Evolutionary conservation across 1,139 yeast genomes (phyloP), one percentile per base, ranked within the genome.

Genomic region (Scheffersomyces cryptocercus): DNA sequence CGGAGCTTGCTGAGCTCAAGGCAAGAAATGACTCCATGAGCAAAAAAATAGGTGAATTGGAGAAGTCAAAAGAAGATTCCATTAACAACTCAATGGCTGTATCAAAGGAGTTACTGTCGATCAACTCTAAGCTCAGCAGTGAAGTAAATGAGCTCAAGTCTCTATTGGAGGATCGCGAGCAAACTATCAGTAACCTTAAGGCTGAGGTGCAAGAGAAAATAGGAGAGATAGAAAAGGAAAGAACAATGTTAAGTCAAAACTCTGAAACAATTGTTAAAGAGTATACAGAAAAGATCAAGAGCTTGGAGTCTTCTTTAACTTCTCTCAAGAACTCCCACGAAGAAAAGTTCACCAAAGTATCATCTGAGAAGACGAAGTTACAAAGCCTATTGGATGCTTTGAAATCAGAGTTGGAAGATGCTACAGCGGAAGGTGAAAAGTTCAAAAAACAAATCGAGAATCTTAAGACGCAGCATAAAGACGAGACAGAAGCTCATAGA

Each of bases 201-300:
- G 35, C 40, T 2, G 64, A 65, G 5, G 53, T 70, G 39, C 52
- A 51, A 12, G 58, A 56, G 12, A 79, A 73, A 47, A 54, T 55
- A 0, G 53, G 64, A 39, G 83, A 74, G 38, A 71, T 81, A 43
- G 84, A 79, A 45, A 68, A 65, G 35, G 85, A 81, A 53, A 61
- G 84, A 40, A 67, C 63, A 9, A 61, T 75, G 56, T 54, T 76
- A 15, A 73, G 70, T 46, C 75, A 76, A 48, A 77, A 65, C 42
- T 79, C 85, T 0, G 81, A 77, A 41, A 65, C 78, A 1, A 64
- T 75, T 0, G 65, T 75, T 5, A 64, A 73, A 51, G 79, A 77
- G 44, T 79, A 77, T 49, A 65, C 77, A 7, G 77, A 73, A 38
- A 77, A 70, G 51, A 71, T 77, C n/a, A 62, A 58, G 36, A 42